Evolutionary conservation across 2,329 filamentous ascomycete genomes (phyloP).

Genomic region (Trichoderma afroharzianum): DNA sequence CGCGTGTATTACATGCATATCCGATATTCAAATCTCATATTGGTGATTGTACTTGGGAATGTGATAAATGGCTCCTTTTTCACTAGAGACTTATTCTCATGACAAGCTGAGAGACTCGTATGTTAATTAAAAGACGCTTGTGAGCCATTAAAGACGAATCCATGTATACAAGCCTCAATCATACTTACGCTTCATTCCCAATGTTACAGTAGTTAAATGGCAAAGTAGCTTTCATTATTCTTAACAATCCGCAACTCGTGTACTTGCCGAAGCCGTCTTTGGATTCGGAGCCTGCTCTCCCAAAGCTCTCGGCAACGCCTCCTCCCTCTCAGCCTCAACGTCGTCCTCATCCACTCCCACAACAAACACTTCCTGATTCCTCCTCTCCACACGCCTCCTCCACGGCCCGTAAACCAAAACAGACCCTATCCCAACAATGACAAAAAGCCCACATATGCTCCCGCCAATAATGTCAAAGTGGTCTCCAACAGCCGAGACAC

Average conservation of each 20-base stretch:
- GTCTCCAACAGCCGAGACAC: conserved; percentile 71
- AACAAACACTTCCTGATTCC: neutral
- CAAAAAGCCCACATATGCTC: conserved; percentile 78
- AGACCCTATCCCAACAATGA: conserved; percentile 71
- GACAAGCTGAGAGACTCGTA: neutral
- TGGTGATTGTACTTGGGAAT: neutral
- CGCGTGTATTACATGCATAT: neutral
- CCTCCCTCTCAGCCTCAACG: conserved; percentile 7
- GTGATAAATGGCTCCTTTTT: neutral
- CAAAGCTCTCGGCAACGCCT: neutral
- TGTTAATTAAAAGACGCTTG: neutral
- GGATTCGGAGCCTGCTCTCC: neutral
- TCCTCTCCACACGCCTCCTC: conserved; percentile 50
- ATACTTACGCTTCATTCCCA: neutral
- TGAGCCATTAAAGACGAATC: neutral
- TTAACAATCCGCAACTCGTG: neutral
- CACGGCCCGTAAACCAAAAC: conserved; percentile 77
- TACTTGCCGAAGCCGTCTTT: neutral
- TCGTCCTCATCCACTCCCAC: conserved; percentile 18
- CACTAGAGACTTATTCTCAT: neutral
- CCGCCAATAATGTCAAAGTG: conserved; percentile 85
- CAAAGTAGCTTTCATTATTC: neutral
- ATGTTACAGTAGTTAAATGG: neutral
- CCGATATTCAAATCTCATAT: neutral
- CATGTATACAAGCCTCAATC: neutral